Percentiles rank a stretch among this genome's conserved stretches.
Conservation (phyloP, 768 basidiomycete genomes). For the Pleurotus tuoliensis region DNA sequence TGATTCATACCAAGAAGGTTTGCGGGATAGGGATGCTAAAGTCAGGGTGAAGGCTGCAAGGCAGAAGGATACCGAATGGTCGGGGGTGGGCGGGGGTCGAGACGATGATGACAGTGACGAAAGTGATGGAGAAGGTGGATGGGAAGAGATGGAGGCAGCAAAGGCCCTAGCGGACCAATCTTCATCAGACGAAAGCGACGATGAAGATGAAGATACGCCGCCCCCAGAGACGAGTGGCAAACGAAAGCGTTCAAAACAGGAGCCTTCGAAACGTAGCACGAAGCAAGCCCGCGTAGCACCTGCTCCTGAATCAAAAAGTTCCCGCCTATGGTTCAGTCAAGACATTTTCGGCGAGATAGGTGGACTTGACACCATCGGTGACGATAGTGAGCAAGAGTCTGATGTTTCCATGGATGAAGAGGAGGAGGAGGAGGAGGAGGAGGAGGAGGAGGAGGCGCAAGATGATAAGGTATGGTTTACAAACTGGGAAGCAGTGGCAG, state of each 20-base stretch:
- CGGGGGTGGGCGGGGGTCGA: slow-evolving; percentile 52
- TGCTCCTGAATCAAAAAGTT: slow-evolving; percentile 42
- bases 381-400: slow-evolving; percentile 12
- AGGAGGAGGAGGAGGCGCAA: slow-evolving; percentile 7
- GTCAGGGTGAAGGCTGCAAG: slow-evolving; percentile 79
- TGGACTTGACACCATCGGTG: slow-evolving; percentile 22
- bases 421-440: slow-evolving; percentile 4
- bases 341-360: slow-evolving; percentile 76
- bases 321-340: slow-evolving; percentile 95
- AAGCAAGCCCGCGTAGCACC: slow-evolving; percentile 55
- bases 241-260: slow-evolving; percentile 35
- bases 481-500: no score
- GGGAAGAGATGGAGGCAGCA: slow-evolving; percentile 58
- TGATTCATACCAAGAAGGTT: slow-evolving; percentile 75
- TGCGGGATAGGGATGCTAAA: slow-evolving; percentile 84
- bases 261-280: slow-evolving; percentile 17
- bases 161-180: slow-evolving; percentile 45
- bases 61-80: slow-evolving; percentile 75
- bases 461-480: slow-evolving; percentile 11
- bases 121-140: slow-evolving; percentile 56
- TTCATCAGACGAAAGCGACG: slow-evolving; percentile 52
- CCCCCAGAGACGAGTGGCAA: slow-evolving; percentile 29
- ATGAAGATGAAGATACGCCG: slow-evolving; percentile 30
- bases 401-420: slow-evolving; percentile 22
- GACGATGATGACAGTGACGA: slow-evolving; percentile 40